phyloP scores from a whole-genome alignment of 2,329 filamentous ascomycete species.

The Rhytidhysteron rufulum region DNA sequence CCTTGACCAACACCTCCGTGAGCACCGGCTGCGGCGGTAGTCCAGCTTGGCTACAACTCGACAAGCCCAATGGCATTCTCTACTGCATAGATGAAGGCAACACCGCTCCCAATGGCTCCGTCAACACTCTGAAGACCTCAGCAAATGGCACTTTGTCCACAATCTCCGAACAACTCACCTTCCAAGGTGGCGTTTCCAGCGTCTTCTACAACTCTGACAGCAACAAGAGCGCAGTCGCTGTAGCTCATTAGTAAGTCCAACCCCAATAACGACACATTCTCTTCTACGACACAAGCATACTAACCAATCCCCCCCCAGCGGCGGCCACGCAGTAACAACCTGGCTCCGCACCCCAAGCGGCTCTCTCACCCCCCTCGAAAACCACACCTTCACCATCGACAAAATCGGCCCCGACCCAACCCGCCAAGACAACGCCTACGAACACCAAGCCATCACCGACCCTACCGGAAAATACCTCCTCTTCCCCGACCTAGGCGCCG shows the following conservation, averaged over 20 bases:
- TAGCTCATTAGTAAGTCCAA: slow-evolving; percentile 35
- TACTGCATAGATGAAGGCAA: slow-evolving; percentile 61
- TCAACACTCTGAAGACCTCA: slow-evolving; percentile 34
- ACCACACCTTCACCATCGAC: slow-evolving; percentile 38
- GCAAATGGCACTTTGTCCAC: slow-evolving; percentile 37
- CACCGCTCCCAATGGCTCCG: slow-evolving; percentile 44
- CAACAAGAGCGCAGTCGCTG: slow-evolving; percentile 34
- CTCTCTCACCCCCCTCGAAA: slow-evolving; percentile 28
- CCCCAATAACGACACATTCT: no score
- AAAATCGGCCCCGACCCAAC: slow-evolving; percentile 33
- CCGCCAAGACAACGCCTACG: slow-evolving; percentile 58
- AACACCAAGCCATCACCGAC: slow-evolving; percentile 63
- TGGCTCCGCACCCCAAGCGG: slow-evolving; percentile 17
- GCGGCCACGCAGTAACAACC: slow-evolving; percentile 34
- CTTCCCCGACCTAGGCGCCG: slow-evolving; percentile 63
- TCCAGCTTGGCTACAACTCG: slow-evolving; percentile 60
- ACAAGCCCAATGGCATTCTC: slow-evolving; percentile 47
- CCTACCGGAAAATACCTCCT: slow-evolving; percentile 61
- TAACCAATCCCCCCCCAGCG: slow-evolving; percentile 4
- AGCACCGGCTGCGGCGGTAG: slow-evolving; percentile 49
- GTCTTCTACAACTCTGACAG: slow-evolving; percentile 39
- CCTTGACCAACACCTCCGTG: slow-evolving; percentile 43
- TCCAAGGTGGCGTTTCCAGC: slow-evolving; percentile 38
- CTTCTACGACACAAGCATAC: no score
- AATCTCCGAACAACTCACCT: slow-evolving; percentile 28